Evolutionary conservation across 225 moss, liverwort and hornwort genomes (phyloP).

Genomic region (Lunularia cruciata): DNA sequence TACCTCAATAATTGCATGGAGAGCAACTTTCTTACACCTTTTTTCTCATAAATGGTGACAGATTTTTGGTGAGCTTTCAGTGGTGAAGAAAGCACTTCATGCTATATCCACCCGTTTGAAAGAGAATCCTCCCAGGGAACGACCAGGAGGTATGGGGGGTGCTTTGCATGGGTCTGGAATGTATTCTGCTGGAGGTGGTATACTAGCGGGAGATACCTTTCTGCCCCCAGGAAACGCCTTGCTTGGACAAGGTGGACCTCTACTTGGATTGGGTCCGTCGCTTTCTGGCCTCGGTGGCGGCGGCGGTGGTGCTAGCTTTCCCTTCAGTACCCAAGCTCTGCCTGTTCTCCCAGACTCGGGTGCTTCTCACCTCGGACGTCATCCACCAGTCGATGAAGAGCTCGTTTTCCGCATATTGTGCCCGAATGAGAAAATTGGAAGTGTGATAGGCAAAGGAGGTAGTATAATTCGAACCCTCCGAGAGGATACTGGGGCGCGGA

Average conservation of each 20-base stretch:
- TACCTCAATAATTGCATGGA: neutral
- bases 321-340: slow-evolving; percentile 59
- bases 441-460: slow-evolving; percentile 93
- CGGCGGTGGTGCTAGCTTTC: slow-evolving; percentile 50
- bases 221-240: slow-evolving; percentile 68
- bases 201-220: slow-evolving; percentile 69
- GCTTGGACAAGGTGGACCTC: slow-evolving; percentile 58
- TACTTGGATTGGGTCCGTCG: slow-evolving; percentile 47
- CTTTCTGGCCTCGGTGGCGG: slow-evolving; percentile 43
- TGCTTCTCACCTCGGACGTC: slow-evolving; percentile 46
- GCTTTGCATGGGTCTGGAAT: slow-evolving; percentile 45
- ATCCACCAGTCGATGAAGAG: slow-evolving; percentile 67
- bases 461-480: slow-evolving; percentile 87
- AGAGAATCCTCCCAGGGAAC: slow-evolving; percentile 95
- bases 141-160: slow-evolving; percentile 52
- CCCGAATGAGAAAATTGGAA: slow-evolving; percentile 96
- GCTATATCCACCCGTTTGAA: slow-evolving; percentile 87
- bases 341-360: slow-evolving; percentile 43
- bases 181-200: slow-evolving; percentile 53
- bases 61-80: slow-evolving; percentile 82
- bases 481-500: slow-evolving; percentile 94
- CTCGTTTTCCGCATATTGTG: slow-evolving; percentile 91
- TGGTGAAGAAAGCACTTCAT: slow-evolving; percentile 81
- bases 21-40: too few species aligned
- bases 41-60: slow-evolving; percentile 13